These are phyloP conservation scores for Medicago lupulina DNA, from an alignment of 306 rosid genomes.

Conservation along the genomic window DNA sequence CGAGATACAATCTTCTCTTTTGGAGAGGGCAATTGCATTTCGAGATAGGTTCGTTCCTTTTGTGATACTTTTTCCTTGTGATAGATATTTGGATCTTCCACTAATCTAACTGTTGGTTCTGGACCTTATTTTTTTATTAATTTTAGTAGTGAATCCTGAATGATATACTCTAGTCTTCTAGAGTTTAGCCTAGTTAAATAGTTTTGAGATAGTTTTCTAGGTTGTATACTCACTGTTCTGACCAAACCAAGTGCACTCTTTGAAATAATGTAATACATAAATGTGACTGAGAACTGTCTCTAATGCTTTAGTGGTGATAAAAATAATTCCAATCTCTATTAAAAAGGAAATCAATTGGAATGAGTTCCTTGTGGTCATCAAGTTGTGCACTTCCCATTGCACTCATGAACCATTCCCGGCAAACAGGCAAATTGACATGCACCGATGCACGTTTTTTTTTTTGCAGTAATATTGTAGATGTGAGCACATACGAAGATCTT, in stretches of 20 bases:
- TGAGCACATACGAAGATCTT: conserved; percentile 86
- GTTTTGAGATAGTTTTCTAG: background rate
- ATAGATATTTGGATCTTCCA: conserved; percentile 10
- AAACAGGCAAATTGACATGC: conserved; percentile 34
- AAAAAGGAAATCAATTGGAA: background rate
- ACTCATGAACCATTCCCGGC: conserved; percentile 20
- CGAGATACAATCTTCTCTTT: conserved; percentile 81
- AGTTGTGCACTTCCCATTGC: conserved; percentile 11
- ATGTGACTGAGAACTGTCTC: conserved; percentile 4
- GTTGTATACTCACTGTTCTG: conserved; percentile 15
- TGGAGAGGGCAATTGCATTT: conserved; percentile 72
- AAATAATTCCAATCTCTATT: background rate
- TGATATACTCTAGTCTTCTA: conserved; percentile 5
- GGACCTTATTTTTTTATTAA: background rate
- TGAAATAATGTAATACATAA: conserved; percentile 6
- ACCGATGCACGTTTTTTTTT: conserved; percentile 1
- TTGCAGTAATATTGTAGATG: conserved; percentile 90
- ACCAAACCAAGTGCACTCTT: background rate
- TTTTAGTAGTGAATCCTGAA: conserved; percentile 9
- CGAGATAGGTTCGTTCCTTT: conserved; percentile 74
- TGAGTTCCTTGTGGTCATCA: background rate
- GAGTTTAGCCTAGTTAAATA: conserved; percentile 8
- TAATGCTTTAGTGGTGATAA: conserved; percentile 9
- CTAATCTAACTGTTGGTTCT: conserved; percentile 8
- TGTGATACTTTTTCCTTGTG: conserved; percentile 6